These are phyloP conservation scores for Glomus cerebriforme DNA, from an alignment of 192 early-diverging fungal species.

Conservation along the genomic window DNA sequence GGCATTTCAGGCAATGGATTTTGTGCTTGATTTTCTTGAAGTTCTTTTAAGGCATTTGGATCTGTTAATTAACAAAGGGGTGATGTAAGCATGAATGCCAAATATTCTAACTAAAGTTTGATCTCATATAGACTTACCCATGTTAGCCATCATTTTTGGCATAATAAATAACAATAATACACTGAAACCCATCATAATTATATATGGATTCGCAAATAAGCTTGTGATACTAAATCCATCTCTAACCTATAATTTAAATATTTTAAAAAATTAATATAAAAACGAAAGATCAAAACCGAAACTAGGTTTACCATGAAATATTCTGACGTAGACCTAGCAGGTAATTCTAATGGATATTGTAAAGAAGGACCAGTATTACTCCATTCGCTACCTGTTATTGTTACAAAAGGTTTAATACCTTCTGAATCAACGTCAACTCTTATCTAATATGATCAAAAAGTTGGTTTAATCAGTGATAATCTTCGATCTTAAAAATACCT, in stretches of 20 bases:
- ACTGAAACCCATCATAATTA: conserved; percentile 62
- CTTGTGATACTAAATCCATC: conserved; percentile 56
- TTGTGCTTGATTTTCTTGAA: conserved; percentile 48
- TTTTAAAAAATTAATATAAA: background rate
- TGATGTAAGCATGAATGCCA: background rate
- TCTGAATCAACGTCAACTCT: conserved; percentile 49
- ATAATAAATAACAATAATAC: conserved; percentile 53
- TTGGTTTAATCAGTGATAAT: background rate
- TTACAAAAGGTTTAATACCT: conserved; percentile 39
- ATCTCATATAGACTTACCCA: conserved; percentile 37
- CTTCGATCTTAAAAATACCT: background rate
- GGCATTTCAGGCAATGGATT: conserved; percentile 54
- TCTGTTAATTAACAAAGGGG: conserved; percentile 34
- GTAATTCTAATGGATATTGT: conserved; percentile 49
- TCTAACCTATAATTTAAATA: conserved; percentile 40
- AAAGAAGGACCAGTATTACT: conserved; percentile 44
- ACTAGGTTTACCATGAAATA: conserved; percentile 52
- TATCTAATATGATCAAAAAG: conserved; percentile 37
- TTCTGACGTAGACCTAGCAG: conserved; percentile 42
- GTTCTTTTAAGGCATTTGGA: conserved; percentile 50
- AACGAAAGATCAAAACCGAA: background rate
- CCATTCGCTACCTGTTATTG: conserved; percentile 52
- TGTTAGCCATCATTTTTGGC: conserved; percentile 58
- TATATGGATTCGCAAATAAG: conserved; percentile 61
- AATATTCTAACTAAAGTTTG: background rate